Evolutionary conservation across 2,329 filamentous ascomycete species (phyloP).

Genomic region (Alternaria conjuncta): DNA sequence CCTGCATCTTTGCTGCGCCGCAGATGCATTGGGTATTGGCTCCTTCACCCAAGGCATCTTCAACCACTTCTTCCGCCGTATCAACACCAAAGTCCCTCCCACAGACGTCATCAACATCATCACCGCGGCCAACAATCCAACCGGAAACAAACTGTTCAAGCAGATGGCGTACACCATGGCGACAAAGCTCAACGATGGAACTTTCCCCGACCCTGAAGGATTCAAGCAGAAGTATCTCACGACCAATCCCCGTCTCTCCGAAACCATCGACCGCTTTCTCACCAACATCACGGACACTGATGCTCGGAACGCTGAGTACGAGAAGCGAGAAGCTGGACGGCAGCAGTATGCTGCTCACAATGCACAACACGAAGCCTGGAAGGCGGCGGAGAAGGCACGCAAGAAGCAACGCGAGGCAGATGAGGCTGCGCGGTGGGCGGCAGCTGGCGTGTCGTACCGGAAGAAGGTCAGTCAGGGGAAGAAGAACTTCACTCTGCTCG

Average conservation of each 20-base stretch:
- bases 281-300: background rate
- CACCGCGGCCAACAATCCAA: background rate
- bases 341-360: background rate
- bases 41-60: constrained; percentile 7
- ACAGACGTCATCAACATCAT: constrained; percentile 6
- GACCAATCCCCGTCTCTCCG: background rate
- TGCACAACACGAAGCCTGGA: background rate
- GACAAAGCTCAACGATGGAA: background rate
- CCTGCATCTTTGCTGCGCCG: constrained; percentile 2
- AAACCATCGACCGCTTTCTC: background rate
- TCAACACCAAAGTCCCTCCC: background rate
- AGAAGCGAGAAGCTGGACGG: background rate
- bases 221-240: background rate
- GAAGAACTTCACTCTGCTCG: background rate
- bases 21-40: constrained; percentile 7
- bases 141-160: constrained; percentile 3
- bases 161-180: constrained; percentile 8
- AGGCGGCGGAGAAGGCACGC: background rate
- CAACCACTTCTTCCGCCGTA: constrained; percentile 4
- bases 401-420: background rate
- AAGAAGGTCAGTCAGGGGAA: background rate
- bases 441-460: constrained; percentile 2
- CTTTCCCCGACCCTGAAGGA: background rate
- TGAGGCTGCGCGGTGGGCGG: background rate
- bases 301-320: background rate